A percentile compares a stretch with the other conserved stretches of the same genome.
phyloP scores from a whole-genome alignment of 257 asterid species.

The Misopates orontium region DNA sequence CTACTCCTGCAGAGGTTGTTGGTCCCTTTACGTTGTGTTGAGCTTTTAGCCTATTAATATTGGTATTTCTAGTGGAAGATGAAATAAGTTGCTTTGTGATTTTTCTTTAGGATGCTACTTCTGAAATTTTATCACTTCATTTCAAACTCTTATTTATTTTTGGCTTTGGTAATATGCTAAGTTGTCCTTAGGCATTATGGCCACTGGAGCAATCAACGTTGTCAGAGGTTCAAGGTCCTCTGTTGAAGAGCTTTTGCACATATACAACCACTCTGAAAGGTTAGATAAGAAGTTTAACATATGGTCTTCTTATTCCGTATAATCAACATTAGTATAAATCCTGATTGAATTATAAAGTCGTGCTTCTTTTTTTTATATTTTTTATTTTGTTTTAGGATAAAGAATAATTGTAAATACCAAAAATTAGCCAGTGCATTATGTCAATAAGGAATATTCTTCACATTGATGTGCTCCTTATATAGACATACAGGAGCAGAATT shows the following conservation, averaged over 20 bases:
- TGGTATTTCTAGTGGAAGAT: constrained; percentile 1
- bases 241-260: constrained; percentile 77
- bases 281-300: constrained; percentile 27
- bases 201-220: constrained; percentile 89
- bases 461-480: no score
- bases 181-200: constrained; percentile 75
- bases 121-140: constrained; percentile 12
- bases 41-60: background rate
- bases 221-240: constrained; percentile 96
- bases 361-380: no score
- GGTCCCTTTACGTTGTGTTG: background rate
- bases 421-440: no score
- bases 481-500: no score
- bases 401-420: no score
- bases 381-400: no score
- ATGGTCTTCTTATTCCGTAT: background rate
- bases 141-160: background rate
- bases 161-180: constrained; percentile 18
- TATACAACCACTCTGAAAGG: constrained; percentile 93
- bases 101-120: constrained; percentile 9
- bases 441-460: no score
- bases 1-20: background rate
- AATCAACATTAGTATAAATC: background rate
- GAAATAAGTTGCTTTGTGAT: background rate
- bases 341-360: no score